Base-by-base conservation (phyloP, 768 basidiomycete genomes). In the Leucocoprinus leucothites region DNA sequence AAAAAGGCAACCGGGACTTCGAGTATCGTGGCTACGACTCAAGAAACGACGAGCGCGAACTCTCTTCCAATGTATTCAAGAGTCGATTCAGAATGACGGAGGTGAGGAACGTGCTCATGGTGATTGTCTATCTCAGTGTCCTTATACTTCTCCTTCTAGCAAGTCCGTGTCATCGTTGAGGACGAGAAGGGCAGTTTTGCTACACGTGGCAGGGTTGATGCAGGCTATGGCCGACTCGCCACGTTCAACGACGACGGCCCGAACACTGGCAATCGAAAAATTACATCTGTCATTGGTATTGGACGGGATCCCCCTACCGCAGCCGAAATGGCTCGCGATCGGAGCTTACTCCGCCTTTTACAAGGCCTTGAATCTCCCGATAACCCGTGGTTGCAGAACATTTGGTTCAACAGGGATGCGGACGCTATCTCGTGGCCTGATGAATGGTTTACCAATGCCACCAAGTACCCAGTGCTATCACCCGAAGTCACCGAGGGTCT, bases 301-400 rank as follows among this genome's bases (percentile, higher is more conserved):
- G 86, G 85, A 0, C 76, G 73, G 31, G 84, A 79, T 38, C 76
- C 70, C 36, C 80, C 79, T 1, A 90, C 88, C 3, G 64, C 61
- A 19, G 86, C 89, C 24, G 86, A 89, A 57, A 66, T 67, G 3
- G 71, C 76, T 44, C 76, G 74, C 22, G 74, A 71, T 0, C 68
- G 65, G 0, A 69, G 71, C 22, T 55, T 82, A 36, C 74, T 79
- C 34, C 67, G 66, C 4, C 68, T 77, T 44, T 68, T 82, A 3
- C 79, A 82, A 57, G 76, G 78, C 1, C 48, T 61, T 24, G 51
- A 67, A 1, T 60, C 68, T 3, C 59, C 75, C 9, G 66, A 74
- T 14, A 80, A 71, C 58, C 72, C 77, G 0, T 82, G 80, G 79
- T 67, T 80, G 24, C 67, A 71, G 52, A 80, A 80, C 57, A 75